phyloP scores from a whole-genome alignment of 139 green algal species.

The Chlorella vulgaris region DNA sequence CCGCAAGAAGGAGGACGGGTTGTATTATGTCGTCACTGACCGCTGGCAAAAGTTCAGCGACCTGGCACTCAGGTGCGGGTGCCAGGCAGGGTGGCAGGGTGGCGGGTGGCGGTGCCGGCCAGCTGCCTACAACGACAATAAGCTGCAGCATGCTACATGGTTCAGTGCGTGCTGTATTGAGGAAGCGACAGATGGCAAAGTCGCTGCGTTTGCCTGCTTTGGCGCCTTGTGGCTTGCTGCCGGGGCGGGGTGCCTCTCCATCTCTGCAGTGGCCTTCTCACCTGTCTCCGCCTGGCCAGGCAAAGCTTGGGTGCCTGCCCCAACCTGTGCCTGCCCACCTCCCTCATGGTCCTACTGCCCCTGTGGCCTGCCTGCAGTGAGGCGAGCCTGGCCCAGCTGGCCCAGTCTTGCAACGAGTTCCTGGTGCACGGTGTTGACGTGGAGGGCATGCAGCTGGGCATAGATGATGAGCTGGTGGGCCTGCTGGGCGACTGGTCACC shows the following conservation, averaged over 20 bases:
- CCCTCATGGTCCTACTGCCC: not conserved
- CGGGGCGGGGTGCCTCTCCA: too few species aligned
- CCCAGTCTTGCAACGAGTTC: constrained; percentile 90
- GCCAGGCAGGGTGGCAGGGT: too few species aligned
- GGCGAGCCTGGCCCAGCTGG: constrained; percentile 70
- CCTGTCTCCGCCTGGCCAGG: too few species aligned
- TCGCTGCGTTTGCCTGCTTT: too few species aligned
- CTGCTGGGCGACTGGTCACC: constrained; percentile 75
- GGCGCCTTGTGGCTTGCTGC: too few species aligned
- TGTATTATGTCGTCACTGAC: constrained; percentile 80
- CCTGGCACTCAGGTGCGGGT: constrained; percentile 53
- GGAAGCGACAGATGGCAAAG: too few species aligned
- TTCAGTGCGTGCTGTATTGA: too few species aligned
- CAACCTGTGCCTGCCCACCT: not conserved
- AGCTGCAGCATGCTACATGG: not conserved
- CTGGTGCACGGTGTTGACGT: constrained; percentile 98
- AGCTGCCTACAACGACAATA: too few species aligned
- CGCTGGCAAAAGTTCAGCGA: constrained; percentile 79
- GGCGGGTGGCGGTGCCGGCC: too few species aligned
- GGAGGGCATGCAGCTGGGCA: constrained; percentile 95
- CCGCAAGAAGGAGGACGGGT: constrained; percentile 64
- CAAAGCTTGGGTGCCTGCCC: not conserved
- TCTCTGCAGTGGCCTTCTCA: too few species aligned
- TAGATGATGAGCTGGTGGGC: constrained; percentile 94
- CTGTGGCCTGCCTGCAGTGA: constrained; percentile 20